A percentile compares a stretch with the other conserved stretches of the same genome.
These are phyloP conservation scores for Cantharellus cinnabarinus DNA, from an alignment of 768 basidiomycete species.

Conservation along the genomic window DNA sequence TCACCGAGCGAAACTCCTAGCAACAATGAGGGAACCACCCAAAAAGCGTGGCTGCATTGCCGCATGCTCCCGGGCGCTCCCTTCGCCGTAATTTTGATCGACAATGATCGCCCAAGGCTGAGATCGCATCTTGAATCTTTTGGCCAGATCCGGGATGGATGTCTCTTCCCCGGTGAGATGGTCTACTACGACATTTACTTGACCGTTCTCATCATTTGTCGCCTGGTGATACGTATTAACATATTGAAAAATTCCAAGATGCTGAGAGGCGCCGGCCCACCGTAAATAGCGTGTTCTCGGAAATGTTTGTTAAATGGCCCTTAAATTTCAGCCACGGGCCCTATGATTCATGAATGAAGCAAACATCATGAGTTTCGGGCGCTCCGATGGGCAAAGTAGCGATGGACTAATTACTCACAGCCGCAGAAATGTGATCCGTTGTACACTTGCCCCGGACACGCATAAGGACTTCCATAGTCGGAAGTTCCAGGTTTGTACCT, in stretches of 20 bases:
- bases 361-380: background rate
- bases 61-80: constrained; percentile 93
- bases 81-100: constrained; percentile 96
- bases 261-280: background rate
- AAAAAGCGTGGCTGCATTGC: constrained; percentile 83
- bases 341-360: constrained; percentile 18
- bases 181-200: constrained; percentile 83
- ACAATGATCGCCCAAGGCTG: constrained; percentile 91
- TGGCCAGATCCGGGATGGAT: constrained; percentile 80
- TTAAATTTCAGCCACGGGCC: constrained; percentile 99
- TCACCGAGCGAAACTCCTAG: constrained; percentile 61
- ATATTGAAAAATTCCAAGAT: background rate
- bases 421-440: constrained; percentile 96
- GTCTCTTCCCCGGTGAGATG: constrained; percentile 10
- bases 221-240: constrained; percentile 26
- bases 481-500: constrained; percentile 46
- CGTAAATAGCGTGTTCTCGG: constrained; percentile 39
- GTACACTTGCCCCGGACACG: constrained; percentile 96
- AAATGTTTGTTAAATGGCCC: constrained; percentile 88
- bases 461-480: constrained; percentile 66
- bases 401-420: constrained; percentile 27
- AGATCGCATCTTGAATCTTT: constrained; percentile 59
- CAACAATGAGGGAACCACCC: constrained; percentile 77
- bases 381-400: background rate
- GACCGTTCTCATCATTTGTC: constrained; percentile 83